A percentile compares a stretch with the other conserved stretches of the same genome.
phyloP scores from a whole-genome alignment of 495 filamentous ascomycete species.

The Trichoderma virens region DNA sequence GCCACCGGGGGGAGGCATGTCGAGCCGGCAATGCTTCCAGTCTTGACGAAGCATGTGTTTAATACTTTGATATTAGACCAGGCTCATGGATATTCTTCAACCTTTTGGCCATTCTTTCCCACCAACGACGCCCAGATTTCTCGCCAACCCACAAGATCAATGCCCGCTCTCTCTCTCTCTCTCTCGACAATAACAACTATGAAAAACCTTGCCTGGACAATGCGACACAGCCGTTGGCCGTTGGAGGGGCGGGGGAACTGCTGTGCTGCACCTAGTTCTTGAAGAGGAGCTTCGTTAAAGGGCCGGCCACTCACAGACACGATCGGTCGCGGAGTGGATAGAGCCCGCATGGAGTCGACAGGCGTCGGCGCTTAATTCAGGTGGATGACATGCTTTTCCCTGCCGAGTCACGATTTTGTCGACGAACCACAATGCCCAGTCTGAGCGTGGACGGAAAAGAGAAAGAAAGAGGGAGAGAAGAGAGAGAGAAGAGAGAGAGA shows the following conservation, averaged over 20 bases:
- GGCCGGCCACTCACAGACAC: conserved; percentile 9
- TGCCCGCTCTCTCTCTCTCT: background rate
- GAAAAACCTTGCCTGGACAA: background rate
- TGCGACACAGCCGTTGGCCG: background rate
- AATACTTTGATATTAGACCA: no score
- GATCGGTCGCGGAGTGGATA: background rate
- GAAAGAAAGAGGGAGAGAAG: background rate
- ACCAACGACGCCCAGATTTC: no score
- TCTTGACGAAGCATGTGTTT: background rate
- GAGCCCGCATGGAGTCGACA: conserved; percentile 10
- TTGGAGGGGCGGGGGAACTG: conserved; percentile 5
- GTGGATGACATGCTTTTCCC: conserved; percentile 10
- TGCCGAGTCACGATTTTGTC: conserved; percentile 6
- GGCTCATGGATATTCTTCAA: no score
- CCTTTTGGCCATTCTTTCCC: no score
- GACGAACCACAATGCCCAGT: background rate
- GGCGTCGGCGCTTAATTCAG: conserved; percentile 14
- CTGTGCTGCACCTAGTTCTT: conserved; percentile 6
- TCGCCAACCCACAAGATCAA: background rate
- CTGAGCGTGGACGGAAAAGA: background rate
- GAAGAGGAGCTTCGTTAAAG: background rate
- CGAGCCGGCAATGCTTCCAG: background rate
- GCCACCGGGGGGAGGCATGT: background rate
- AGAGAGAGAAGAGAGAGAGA: background rate
- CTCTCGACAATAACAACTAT: background rate